phyloP scores from a whole-genome alignment of 768 basidiomycete species.

The Xerocomellus intermedius region DNA sequence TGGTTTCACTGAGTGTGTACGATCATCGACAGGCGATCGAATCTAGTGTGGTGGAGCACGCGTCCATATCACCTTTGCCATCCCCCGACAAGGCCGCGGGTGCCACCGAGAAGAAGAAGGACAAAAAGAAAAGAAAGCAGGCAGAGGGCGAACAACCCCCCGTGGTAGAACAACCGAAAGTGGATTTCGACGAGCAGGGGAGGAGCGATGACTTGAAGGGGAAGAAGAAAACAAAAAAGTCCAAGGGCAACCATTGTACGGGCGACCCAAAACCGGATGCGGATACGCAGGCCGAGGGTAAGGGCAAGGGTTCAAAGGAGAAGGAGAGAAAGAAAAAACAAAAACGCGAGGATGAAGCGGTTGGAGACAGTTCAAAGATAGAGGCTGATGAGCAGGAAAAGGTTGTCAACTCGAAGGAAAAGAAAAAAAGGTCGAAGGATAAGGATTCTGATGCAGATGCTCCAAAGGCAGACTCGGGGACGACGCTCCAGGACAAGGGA shows the following conservation, averaged over 20 bases:
- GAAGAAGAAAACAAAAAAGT: conserved; percentile 21
- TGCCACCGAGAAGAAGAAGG: conserved; percentile 9
- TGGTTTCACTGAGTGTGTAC: conserved; percentile 10
- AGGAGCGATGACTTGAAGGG: conserved; percentile 6
- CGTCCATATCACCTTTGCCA: not conserved
- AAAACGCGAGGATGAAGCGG: not conserved
- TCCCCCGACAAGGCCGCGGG: not conserved
- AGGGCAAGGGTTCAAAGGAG: conserved; percentile 1
- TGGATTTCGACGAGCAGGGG: not conserved
- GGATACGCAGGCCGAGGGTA: not conserved
- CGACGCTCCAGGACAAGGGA: not conserved
- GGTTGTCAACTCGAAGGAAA: not conserved
- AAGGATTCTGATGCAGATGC: not conserved
- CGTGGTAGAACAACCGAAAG: not conserved
- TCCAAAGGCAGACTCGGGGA: not conserved
- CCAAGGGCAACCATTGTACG: conserved; percentile 8
- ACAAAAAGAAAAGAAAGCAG: conserved; percentile 17
- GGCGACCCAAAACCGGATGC: not conserved
- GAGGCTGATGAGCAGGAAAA: conserved; percentile 4
- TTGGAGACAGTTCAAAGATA: not conserved
- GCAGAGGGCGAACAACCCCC: not conserved
- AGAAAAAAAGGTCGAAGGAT: conserved; percentile 17
- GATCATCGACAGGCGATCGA: conserved; percentile 4
- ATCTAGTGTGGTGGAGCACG: not conserved
- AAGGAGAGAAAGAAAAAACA: conserved; percentile 1